phyloP scores from a whole-genome alignment of 2,329 filamentous ascomycete genomes.

The Aspergillus phoenicis region DNA sequence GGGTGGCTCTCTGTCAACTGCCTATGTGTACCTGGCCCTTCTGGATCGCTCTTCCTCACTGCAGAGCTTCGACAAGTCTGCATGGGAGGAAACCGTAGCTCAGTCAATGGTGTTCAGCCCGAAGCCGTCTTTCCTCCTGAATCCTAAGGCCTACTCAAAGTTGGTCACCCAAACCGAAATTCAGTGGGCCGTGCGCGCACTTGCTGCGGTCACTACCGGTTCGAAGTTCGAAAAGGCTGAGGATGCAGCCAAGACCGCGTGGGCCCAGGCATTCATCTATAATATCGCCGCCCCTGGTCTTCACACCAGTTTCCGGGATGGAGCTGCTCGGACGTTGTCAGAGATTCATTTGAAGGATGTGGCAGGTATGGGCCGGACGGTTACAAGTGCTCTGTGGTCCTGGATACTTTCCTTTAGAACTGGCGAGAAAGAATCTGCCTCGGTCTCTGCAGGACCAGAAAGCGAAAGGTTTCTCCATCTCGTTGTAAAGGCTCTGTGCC shows the following conservation, averaged over 20 bases:
- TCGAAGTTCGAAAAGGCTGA: slow-evolving; percentile 56
- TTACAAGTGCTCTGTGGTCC: slow-evolving; percentile 76
- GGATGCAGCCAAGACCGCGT: slow-evolving; percentile 60
- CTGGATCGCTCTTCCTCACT: slow-evolving; percentile 57
- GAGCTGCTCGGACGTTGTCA: slow-evolving; percentile 64
- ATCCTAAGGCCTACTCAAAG: slow-evolving; percentile 81
- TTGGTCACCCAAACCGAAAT: slow-evolving; percentile 73
- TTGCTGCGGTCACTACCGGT: slow-evolving; percentile 63
- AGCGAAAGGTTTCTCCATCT: slow-evolving; percentile 62
- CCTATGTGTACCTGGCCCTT: slow-evolving; percentile 72
- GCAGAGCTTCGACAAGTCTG: slow-evolving; percentile 55
- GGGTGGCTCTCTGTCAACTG: slow-evolving; percentile 77
- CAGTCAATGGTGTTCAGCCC: slow-evolving; percentile 71
- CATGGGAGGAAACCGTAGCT: slow-evolving; percentile 56
- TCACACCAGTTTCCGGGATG: slow-evolving; percentile 64
- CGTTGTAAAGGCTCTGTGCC: slow-evolving; percentile 52
- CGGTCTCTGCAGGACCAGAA: slow-evolving; percentile 65
- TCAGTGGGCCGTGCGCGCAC: slow-evolving; percentile 71
- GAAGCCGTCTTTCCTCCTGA: slow-evolving; percentile 86
- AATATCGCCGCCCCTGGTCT: slow-evolving; percentile 66
- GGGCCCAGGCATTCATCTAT: slow-evolving; percentile 86
- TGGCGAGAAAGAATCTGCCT: slow-evolving; percentile 77
- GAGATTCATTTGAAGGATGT: slow-evolving; percentile 65
- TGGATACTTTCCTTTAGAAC: slow-evolving; percentile 70
- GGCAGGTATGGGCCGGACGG: slow-evolving; percentile 59